Evolutionary conservation across 345 rosid genomes (phyloP).

Genomic region (Rhodamnia argentea): DNA sequence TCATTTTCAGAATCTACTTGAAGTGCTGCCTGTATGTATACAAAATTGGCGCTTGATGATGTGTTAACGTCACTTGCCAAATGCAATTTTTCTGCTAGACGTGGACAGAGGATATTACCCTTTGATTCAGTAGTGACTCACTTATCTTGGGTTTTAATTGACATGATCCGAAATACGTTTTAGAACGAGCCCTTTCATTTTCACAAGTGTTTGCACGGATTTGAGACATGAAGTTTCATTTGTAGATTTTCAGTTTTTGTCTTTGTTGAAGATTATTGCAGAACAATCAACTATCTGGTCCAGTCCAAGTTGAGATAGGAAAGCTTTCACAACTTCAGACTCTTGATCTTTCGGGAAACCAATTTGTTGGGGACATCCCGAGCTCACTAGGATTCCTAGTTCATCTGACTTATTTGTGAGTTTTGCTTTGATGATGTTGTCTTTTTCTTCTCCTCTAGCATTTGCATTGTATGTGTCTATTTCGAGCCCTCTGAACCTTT

Average conservation of each 20-base stretch:
- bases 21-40: not conserved
- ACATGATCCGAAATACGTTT: not conserved
- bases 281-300: slow-evolving; percentile 56
- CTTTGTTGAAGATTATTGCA: slow-evolving; percentile 42
- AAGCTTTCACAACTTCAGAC: slow-evolving; percentile 62
- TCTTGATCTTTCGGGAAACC: slow-evolving; percentile 87
- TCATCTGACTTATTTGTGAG: slow-evolving; percentile 87
- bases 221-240: not conserved
- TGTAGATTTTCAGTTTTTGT: not conserved
- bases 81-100: not conserved
- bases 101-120: not conserved
- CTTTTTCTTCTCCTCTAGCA: not conserved
- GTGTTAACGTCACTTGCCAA: not conserved
- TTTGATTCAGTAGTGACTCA: not conserved
- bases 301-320: slow-evolving; percentile 64
- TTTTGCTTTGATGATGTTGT: not conserved
- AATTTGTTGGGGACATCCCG: slow-evolving; percentile 65
- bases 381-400: slow-evolving; percentile 64
- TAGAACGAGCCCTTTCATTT: not conserved
- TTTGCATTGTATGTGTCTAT: not conserved
- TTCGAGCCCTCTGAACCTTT: slow-evolving; percentile 6
- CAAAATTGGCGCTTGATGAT: not conserved
- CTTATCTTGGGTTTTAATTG: not conserved
- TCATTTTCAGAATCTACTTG: not conserved
- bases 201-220: not conserved